Conservation (phyloP, 345 rosid species). For the Brassica napus region DNA sequence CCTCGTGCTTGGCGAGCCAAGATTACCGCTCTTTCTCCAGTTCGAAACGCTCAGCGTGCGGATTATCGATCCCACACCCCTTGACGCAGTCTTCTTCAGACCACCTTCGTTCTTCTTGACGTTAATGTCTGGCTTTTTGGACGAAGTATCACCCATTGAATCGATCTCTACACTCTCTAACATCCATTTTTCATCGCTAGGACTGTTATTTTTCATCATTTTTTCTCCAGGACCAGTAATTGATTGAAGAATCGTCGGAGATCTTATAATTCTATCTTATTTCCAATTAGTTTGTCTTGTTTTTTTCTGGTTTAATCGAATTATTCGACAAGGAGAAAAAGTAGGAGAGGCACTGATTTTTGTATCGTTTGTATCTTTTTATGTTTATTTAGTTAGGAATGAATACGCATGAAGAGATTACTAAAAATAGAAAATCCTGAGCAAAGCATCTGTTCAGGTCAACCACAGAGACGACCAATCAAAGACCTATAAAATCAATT, state of each 20-base stretch:
- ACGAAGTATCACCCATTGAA: constrained; percentile 47
- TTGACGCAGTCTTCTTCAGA: constrained; percentile 31
- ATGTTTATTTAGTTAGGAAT: constrained; percentile 35
- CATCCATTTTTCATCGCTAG: constrained; percentile 56
- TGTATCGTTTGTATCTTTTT: constrained; percentile 11
- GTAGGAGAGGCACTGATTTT: constrained; percentile 32
- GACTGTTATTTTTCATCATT: constrained; percentile 27
- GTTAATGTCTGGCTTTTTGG: constrained; percentile 17
- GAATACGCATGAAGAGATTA: constrained; percentile 26
- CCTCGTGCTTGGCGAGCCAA: constrained; percentile 29
- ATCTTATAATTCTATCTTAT: constrained; percentile 20
- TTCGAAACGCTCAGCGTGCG: constrained; percentile 48
- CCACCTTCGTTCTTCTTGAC: constrained; percentile 28
- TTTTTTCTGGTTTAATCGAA: constrained; percentile 18
- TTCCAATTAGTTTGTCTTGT: constrained; percentile 9
- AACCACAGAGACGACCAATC: constrained; percentile 31
- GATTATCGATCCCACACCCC: constrained; percentile 41
- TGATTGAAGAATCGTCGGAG: constrained; percentile 16
- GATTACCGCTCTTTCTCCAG: constrained; percentile 47
- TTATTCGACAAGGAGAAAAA: constrained; percentile 26
- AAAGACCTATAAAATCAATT: constrained; percentile 17
- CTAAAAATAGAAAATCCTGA: constrained; percentile 29
- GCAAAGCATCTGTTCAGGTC: constrained; percentile 36
- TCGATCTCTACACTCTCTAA: constrained; percentile 64
- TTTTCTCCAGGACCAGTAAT: constrained; percentile 2